A percentile compares a stretch with the other conserved stretches of the same genome.
Evolutionary conservation across 495 filamentous ascomycete genomes (phyloP).

Genomic region (Penicillium coffeae): DNA sequence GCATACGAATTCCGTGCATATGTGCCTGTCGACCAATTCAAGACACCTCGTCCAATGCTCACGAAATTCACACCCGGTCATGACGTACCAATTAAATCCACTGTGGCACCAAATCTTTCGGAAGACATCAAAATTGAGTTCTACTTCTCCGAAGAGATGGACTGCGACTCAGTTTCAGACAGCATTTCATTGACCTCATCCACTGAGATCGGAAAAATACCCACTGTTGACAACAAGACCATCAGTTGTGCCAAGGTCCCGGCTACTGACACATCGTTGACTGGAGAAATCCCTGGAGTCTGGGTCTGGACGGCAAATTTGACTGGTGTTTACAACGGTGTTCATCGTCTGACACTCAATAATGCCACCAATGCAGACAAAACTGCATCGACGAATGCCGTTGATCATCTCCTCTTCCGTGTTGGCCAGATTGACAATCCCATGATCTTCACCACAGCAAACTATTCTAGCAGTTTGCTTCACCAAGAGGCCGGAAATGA

Average conservation of each 20-base stretch:
- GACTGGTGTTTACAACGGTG: constrained; percentile 57
- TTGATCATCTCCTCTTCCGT: constrained; percentile 56
- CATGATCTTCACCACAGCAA: constrained; percentile 54
- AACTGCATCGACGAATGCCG: constrained; percentile 36
- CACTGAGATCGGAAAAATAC: constrained; percentile 40
- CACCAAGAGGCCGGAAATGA: constrained; percentile 32
- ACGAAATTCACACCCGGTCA: constrained; percentile 63
- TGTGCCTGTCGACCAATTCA: constrained; percentile 48
- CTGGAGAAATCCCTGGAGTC: constrained; percentile 49
- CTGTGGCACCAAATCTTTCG: constrained; percentile 32
- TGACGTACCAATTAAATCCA: constrained; percentile 54
- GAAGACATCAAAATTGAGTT: constrained; percentile 50
- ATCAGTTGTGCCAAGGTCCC: constrained; percentile 40
- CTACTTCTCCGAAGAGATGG: constrained; percentile 60
- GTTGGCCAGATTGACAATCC: constrained; percentile 56
- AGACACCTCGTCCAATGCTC: constrained; percentile 55
- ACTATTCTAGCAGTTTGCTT: constrained; percentile 55
- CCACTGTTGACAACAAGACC: constrained; percentile 35
- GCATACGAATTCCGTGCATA: constrained; percentile 62
- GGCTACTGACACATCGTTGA: constrained; percentile 20
- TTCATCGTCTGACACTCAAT: constrained; percentile 57
- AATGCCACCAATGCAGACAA: constrained; percentile 43
- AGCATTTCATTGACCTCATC: constrained; percentile 50
- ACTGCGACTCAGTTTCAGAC: constrained; percentile 52
- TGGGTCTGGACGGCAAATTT: constrained; percentile 53